phyloP scores from a whole-genome alignment of 306 rosid genomes.

The Pyrus communis region DNA sequence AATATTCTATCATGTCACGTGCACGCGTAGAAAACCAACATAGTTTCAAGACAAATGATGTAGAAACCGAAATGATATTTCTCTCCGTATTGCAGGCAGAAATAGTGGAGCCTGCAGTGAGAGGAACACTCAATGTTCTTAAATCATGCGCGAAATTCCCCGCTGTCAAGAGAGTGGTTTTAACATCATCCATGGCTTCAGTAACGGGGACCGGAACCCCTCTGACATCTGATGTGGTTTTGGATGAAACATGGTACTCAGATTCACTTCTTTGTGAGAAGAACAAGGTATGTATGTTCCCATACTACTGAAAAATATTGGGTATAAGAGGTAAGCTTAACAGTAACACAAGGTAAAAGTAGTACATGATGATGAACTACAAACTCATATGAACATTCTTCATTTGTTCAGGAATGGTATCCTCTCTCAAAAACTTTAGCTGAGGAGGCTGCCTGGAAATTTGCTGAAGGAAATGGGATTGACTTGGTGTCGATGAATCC shows the following conservation, averaged over 20 bases:
- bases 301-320: background rate
- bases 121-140: slow-evolving; percentile 21
- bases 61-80: background rate
- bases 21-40: background rate
- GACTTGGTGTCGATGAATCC: slow-evolving; percentile 10
- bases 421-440: slow-evolving; percentile 17
- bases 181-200: slow-evolving; percentile 19
- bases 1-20: background rate
- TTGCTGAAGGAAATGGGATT: slow-evolving; percentile 16
- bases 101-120: slow-evolving; percentile 17
- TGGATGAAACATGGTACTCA: slow-evolving; percentile 22
- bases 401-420: slow-evolving; percentile 12
- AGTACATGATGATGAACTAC: background rate
- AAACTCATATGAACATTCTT: background rate
- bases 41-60: background rate
- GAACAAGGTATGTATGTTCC: background rate
- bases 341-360: background rate
- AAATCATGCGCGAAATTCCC: slow-evolving; percentile 9
- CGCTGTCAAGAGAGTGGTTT: slow-evolving; percentile 10
- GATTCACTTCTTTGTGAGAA: slow-evolving; percentile 7
- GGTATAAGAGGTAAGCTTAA: background rate
- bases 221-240: background rate
- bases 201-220: background rate
- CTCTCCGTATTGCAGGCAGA: background rate
- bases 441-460: slow-evolving; percentile 20